Conservation (phyloP, 2,329 filamentous ascomycete species). For the Falciphora oryzae region DNA sequence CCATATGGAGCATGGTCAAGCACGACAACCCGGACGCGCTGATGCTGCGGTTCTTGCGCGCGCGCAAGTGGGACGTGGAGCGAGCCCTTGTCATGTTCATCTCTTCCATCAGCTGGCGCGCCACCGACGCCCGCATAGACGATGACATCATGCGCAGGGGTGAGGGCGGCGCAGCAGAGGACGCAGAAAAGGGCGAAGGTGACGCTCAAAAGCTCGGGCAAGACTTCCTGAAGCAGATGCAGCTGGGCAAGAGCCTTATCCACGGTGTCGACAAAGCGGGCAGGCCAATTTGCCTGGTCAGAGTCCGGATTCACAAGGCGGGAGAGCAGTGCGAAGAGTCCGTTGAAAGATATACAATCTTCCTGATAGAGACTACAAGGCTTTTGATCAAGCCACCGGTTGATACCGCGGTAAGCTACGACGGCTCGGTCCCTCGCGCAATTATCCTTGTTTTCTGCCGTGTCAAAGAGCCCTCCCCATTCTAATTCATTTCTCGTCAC, state of each 20-base stretch:
- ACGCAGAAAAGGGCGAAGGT: constrained; percentile 50
- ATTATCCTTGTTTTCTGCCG: background rate
- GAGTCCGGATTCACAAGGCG: constrained; percentile 73
- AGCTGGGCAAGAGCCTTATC: constrained; percentile 88
- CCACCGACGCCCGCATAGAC: constrained; percentile 79
- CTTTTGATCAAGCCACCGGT: constrained; percentile 73
- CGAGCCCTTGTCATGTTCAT: constrained; percentile 92
- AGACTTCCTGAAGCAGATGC: constrained; percentile 78
- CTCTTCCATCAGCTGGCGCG: constrained; percentile 88
- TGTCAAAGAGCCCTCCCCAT: background rate
- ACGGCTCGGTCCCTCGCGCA: background rate
- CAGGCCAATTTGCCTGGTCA: constrained; percentile 79
- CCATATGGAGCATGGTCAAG: constrained; percentile 93
- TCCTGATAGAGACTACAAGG: constrained; percentile 88
- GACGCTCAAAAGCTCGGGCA: constrained; percentile 63
- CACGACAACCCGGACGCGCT: constrained; percentile 88
- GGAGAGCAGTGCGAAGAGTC: constrained; percentile 78
- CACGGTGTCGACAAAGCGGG: constrained; percentile 82
- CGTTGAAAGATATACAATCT: constrained; percentile 86
- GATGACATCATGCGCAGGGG: constrained; percentile 77
- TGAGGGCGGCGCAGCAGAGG: constrained; percentile 37
- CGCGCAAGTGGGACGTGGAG: constrained; percentile 93
- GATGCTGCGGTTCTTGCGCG: constrained; percentile 74
- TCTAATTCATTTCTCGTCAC: constrained; percentile 2
- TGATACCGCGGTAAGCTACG: constrained; percentile 76